Evolutionary conservation across 345 rosid species (phyloP), one percentile per base, ranked within the genome.

Genomic region (Salix viminalis): DNA sequence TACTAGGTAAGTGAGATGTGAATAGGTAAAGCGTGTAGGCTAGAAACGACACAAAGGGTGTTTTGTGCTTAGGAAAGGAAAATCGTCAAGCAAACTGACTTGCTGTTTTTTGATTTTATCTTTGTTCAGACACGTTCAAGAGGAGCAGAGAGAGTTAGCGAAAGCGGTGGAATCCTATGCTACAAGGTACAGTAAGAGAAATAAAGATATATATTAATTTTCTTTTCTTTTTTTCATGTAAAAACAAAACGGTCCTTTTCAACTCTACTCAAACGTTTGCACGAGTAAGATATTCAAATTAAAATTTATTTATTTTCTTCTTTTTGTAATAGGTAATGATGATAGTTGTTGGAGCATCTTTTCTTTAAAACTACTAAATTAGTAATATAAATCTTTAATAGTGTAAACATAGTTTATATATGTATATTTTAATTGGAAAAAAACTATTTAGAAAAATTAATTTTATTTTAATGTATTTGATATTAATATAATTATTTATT

Each of bases 91-190:
- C 73, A 9, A 32, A 58, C 75, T 60, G 75, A 36, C 79, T 69
- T 46, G 64, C 26, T 56, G 73, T 61, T 71, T 70, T 66, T 39
- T 36, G 1, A 28, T 56, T 4, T n/a, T n/a, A 3, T n/a, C 23
- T 7, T 54, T 21, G 21, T 19, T 52, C 8, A 52, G n/a, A 52
- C 58, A 18, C 23, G 58, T 52, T 19, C 5, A 10, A 58, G 24
- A 58, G 11, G 12, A 58, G 24, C 12, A 58, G 6, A 46, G 18
- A 12, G 18, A 46, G 52, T 12, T 36, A 6, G 7, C 15, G 64
- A 30, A 70, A 71, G 4, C 12, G 66, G 61, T 66, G 81, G 81
- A 78, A 78, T 78, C 81, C 81, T 66, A 78, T 68, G 77, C 37
- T 32, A n/a, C 8, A 52, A 56, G 4, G 62, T 56, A 52, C 60